Evolutionary conservation across 2,329 filamentous ascomycete genomes (phyloP).

Genomic region (Raffaelea albimanens): DNA sequence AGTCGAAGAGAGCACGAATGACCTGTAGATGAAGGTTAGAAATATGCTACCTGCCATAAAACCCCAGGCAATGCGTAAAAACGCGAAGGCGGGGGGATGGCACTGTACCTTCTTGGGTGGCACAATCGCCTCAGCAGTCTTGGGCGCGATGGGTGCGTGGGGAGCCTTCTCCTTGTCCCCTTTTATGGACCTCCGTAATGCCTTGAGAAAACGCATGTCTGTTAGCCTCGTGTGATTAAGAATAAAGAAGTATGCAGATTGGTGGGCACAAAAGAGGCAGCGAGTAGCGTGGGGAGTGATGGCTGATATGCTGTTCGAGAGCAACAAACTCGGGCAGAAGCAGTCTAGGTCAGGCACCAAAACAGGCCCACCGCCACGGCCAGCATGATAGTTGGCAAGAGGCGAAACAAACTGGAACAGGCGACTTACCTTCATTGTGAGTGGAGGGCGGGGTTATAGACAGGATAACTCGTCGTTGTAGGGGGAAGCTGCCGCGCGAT

Average conservation of each 20-base stretch:
- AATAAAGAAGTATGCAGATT: neutral
- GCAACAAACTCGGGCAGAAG: no score
- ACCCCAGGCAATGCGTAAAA: neutral
- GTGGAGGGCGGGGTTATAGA: neutral
- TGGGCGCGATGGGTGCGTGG: conserved; percentile 70
- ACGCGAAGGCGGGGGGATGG: neutral
- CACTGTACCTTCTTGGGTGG: conserved; percentile 79
- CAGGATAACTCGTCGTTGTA: neutral
- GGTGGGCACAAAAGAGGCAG: no score
- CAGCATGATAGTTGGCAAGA: no score
- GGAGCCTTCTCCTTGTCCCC: conserved; percentile 70
- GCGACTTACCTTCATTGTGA: neutral
- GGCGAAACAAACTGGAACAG: no score
- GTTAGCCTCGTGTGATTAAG: conserved; percentile 25
- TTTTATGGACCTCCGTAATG: conserved; percentile 81
- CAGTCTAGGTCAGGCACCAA: no score
- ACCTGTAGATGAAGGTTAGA: conserved; percentile 48
- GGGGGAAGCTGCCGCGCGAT: neutral
- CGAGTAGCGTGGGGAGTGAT: no score
- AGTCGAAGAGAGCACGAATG: conserved; percentile 93
- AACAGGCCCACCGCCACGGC: no score
- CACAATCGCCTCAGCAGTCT: conserved; percentile 79
- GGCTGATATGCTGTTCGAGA: no score
- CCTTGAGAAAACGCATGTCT: conserved; percentile 44
- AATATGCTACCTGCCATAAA: neutral